phyloP scores from a whole-genome alignment of 2,329 filamentous ascomycete genomes.

The Hymenoscyphus scutula region DNA sequence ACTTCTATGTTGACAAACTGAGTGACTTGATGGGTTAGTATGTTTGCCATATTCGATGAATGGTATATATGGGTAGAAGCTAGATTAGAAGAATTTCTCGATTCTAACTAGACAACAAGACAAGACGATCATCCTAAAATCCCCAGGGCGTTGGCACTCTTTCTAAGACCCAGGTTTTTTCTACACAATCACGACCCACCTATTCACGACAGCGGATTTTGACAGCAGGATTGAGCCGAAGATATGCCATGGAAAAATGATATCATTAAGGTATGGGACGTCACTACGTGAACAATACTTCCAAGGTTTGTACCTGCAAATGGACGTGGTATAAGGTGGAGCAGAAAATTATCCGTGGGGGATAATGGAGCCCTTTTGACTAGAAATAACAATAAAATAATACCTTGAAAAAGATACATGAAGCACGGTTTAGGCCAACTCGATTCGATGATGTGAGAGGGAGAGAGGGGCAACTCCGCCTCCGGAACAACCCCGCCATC shows the following conservation, averaged over 20 bases:
- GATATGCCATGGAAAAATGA: neutral
- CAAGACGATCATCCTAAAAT: neutral
- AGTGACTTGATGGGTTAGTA: conserved; percentile 62
- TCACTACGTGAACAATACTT: neutral
- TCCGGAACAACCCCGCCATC: neutral
- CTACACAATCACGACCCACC: too few species aligned
- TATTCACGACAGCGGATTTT: neutral
- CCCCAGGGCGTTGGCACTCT: too few species aligned
- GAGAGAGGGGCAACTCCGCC: too few species aligned
- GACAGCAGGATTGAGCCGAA: neutral
- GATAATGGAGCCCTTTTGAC: too few species aligned
- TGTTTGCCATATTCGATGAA: too few species aligned
- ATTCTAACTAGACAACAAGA: neutral
- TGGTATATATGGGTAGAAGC: neutral
- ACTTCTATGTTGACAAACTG: conserved; percentile 80
- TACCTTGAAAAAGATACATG: neutral
- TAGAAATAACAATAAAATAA: too few species aligned
- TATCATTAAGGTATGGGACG: neutral
- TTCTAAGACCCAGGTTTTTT: too few species aligned
- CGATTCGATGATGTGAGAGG: too few species aligned
- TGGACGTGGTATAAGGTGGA: neutral
- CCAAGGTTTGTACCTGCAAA: too few species aligned
- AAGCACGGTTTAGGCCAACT: neutral
- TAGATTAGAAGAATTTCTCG: neutral
- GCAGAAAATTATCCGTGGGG: too few species aligned